A percentile compares a stretch with the other conserved stretches of the same genome.
Conservation (phyloP, 169 alveolate genomes). For the Ichthyophthirius multifiliis region DNA sequence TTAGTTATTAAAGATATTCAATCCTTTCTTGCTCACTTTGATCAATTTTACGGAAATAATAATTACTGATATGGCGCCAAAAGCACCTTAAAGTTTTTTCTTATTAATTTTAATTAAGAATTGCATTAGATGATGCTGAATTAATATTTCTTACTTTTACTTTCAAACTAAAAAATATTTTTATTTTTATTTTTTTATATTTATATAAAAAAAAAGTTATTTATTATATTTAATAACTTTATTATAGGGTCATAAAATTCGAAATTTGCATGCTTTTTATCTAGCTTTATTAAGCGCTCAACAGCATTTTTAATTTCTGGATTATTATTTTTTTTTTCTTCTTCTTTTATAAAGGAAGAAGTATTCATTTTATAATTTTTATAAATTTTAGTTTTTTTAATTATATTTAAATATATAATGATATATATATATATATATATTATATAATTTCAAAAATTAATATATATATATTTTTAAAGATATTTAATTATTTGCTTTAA, state of each 20-base stretch:
- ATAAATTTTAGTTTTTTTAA: too few relatives aligned
- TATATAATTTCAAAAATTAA: too few relatives aligned
- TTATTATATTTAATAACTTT: not conserved
- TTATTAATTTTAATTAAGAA: not conserved
- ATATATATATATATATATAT: too few relatives aligned
- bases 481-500: too few relatives aligned
- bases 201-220: not conserved
- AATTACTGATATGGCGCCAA: slow-evolving; percentile 42
- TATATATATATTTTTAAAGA: too few relatives aligned
- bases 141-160: slow-evolving; percentile 17
- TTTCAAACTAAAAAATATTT: slow-evolving; percentile 9
- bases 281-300: slow-evolving; percentile 37
- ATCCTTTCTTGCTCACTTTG: slow-evolving; percentile 30
- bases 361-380: too few relatives aligned
- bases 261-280: slow-evolving; percentile 45
- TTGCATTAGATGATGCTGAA: slow-evolving; percentile 2
- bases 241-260: slow-evolving; percentile 27
- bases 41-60: slow-evolving; percentile 35
- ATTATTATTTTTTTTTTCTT: not conserved
- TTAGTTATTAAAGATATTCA: slow-evolving; percentile 15
- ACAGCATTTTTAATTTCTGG: slow-evolving; percentile 13
- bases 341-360: too few relatives aligned
- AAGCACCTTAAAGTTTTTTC: slow-evolving; percentile 31
- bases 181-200: slow-evolving; percentile 15
- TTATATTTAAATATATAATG: too few relatives aligned